Evolutionary conservation across 495 filamentous ascomycete genomes (phyloP).

Genomic region (Penicillium paxilli): DNA sequence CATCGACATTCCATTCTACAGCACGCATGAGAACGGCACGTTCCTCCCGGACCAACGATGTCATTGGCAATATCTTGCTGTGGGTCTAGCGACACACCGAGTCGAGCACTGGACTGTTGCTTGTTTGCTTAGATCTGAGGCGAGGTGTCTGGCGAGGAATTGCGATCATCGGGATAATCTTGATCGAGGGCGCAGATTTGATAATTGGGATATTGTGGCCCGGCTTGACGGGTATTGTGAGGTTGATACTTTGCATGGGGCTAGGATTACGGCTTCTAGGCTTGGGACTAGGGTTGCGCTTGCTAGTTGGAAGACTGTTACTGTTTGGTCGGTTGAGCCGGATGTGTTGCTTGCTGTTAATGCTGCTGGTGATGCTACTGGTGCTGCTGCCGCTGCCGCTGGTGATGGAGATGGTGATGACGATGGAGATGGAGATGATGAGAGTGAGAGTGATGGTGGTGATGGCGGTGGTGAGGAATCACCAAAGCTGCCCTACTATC

Average conservation of each 20-base stretch:
- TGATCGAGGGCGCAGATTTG: constrained; percentile 40
- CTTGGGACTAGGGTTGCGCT: constrained; percentile 42
- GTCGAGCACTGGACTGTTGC: constrained; percentile 42
- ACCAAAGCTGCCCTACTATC: no score
- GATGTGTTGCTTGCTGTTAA: constrained; percentile 32
- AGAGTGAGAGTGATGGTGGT: no score
- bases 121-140: constrained; percentile 38
- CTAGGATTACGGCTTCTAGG: constrained; percentile 41
- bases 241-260: constrained; percentile 38
- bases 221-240: constrained; percentile 43
- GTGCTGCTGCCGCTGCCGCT: no score
- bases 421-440: no score
- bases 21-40: constrained; percentile 26
- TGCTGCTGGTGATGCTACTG: no score
- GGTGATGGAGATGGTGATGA: no score
- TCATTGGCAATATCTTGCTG: constrained; percentile 42
- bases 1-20: constrained; percentile 45
- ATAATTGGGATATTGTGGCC: constrained; percentile 38
- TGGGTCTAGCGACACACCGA: constrained; percentile 42
- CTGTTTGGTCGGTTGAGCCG: constrained; percentile 48
- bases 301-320: constrained; percentile 46
- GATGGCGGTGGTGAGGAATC: no score
- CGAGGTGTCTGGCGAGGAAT: constrained; percentile 12
- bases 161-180: constrained; percentile 44
- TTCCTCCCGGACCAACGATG: constrained; percentile 16